Conservation (phyloP, 2,329 filamentous ascomycete genomes). For the Stagonosporopsis rhizophila region DNA sequence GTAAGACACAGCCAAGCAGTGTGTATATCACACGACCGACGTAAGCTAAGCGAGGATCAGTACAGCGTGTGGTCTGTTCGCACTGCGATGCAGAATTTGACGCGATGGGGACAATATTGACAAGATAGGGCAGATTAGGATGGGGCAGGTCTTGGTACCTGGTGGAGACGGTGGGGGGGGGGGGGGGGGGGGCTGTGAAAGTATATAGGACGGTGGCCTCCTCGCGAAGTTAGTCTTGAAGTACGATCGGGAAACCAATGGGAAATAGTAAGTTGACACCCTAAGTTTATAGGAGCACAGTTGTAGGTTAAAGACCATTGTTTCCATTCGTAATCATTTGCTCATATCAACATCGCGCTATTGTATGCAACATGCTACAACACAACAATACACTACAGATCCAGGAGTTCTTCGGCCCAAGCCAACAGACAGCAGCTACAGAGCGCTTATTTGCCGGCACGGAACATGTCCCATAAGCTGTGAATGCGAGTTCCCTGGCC, state of each 20-base stretch:
- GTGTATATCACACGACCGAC: not conserved
- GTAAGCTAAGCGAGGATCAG: not conserved
- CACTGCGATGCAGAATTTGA: not conserved
- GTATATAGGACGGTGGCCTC: not conserved
- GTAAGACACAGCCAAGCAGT: not conserved
- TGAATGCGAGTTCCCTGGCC: constrained; percentile 38
- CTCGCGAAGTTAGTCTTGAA: no score
- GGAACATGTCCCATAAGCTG: constrained; percentile 21
- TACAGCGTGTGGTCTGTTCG: not conserved
- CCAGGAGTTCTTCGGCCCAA: not conserved
- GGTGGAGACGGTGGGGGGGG: no score
- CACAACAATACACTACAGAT: not conserved
- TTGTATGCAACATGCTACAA: constrained; percentile 2
- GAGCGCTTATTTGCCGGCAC: constrained; percentile 23
- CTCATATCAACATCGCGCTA: not conserved
- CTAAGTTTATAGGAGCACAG: not conserved
- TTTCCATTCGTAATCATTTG: not conserved
- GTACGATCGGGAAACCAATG: no score
- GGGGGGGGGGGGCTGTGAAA: not conserved
- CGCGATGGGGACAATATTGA: no score
- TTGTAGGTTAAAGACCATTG: not conserved
- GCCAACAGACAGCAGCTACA: constrained; percentile 9
- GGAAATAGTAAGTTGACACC: no score
- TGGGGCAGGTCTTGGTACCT: not conserved
- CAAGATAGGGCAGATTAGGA: not conserved